Conservation (phyloP, 169 alveolate genomes). For the Eimeria sp. region DNA sequence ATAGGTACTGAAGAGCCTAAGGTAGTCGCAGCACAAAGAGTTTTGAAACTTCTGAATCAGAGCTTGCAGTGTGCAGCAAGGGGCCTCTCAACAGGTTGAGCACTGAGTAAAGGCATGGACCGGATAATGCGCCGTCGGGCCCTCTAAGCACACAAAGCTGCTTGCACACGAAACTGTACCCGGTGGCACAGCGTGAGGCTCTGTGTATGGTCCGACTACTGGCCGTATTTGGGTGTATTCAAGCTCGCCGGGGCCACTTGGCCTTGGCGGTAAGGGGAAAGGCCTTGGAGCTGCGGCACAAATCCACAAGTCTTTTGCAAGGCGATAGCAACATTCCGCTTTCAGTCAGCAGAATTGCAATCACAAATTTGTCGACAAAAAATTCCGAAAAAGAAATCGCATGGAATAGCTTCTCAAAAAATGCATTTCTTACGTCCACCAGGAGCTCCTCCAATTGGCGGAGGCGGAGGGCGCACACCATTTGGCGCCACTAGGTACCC, state of each 20-base stretch:
- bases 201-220: constrained; percentile 52
- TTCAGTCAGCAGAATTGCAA: background rate
- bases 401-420: background rate
- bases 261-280: constrained; percentile 58
- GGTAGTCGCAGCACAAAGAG: constrained; percentile 3
- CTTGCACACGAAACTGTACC: background rate
- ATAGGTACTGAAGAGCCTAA: constrained; percentile 52
- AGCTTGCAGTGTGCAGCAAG: background rate
- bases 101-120: background rate
- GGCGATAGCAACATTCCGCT: background rate
- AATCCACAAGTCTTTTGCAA: constrained; percentile 17
- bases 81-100: background rate
- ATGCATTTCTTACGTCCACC: constrained; percentile 33
- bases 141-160: background rate
- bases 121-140: background rate
- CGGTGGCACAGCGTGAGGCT: constrained; percentile 48
- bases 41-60: background rate
- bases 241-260: constrained; percentile 41
- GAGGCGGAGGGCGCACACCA: constrained; percentile 71
- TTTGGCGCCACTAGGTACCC: constrained; percentile 47
- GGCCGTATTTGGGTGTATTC: constrained; percentile 45
- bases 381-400: background rate
- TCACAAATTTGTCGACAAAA: background rate
- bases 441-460: constrained; percentile 38
- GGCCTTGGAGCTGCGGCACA: constrained; percentile 73